Evolutionary conservation across 2,329 filamentous ascomycete species (phyloP).

Genomic region (Talaromyces piceae): DNA sequence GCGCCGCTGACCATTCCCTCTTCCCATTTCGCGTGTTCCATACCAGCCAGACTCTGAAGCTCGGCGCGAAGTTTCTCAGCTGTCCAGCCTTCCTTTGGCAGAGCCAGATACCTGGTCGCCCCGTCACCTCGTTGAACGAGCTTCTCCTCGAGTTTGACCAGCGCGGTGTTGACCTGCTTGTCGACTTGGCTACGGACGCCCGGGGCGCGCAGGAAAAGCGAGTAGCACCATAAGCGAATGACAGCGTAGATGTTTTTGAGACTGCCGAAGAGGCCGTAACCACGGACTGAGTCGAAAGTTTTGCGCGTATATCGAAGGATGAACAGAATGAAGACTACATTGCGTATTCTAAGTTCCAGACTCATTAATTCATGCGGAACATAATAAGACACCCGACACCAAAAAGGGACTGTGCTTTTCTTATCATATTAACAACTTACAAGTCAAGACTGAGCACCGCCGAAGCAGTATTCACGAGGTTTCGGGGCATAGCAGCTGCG

Average conservation of each 20-base stretch:
- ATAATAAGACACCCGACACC: not conserved
- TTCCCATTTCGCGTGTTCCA: conserved; percentile 97
- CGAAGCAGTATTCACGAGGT: conserved; percentile 26
- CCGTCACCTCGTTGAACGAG: conserved; percentile 67
- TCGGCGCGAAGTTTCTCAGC: conserved; percentile 72
- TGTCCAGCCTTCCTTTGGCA: conserved; percentile 79
- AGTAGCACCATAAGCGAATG: conserved; percentile 67
- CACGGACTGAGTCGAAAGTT: conserved; percentile 74
- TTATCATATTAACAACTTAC: conserved; percentile 32
- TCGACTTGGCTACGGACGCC: conserved; percentile 81
- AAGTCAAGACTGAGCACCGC: conserved; percentile 35
- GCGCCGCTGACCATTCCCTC: conserved; percentile 90
- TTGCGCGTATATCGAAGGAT: conserved; percentile 74
- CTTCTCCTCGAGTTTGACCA: conserved; percentile 75
- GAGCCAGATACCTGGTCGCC: conserved; percentile 62
- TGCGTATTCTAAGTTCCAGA: conserved; percentile 56
- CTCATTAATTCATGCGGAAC: not conserved
- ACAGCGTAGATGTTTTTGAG: conserved; percentile 65
- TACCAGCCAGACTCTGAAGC: conserved; percentile 66
- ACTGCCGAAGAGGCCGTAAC: conserved; percentile 78
- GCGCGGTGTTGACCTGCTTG: conserved; percentile 71
- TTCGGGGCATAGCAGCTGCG: conserved; percentile 26
- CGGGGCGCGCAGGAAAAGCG: conserved; percentile 75
- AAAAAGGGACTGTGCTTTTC: no score
- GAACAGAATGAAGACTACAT: conserved; percentile 84